Base-by-base conservation (phyloP, 2,329 filamentous ascomycete genomes). In the Pseudomassariella vexata region DNA sequence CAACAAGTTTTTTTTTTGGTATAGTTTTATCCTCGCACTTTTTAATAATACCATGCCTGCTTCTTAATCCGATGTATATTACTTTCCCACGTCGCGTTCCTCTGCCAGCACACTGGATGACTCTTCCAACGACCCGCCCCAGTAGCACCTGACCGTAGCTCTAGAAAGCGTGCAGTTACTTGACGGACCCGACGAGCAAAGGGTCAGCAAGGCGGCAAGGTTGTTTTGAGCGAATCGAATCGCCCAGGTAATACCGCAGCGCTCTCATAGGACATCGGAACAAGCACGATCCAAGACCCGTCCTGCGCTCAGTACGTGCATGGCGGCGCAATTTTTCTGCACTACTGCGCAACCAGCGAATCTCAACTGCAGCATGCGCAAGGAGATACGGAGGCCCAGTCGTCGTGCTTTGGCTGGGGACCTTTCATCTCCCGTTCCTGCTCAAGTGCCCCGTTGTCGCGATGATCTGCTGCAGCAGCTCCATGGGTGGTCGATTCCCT, bases 251-350 rank as follows among this genome's bases (percentile, higher is more conserved):
- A 38, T 50, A 30, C 45, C 41, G 49, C 50, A 39, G 47, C 31
- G 34, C 47, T 55, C 56, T 57, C 47, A 63, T 63, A 63, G 60
- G 60, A 51, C 50, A 45, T 59, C 46, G 37, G 44, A 42, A 49
- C 52, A 57, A 63, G 60, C 60, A 62, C 44, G 45, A 49, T 53
- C 56, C 50, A 52, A 57, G 52, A 54, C 49, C 45, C 45, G 46
- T 50, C 57, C n/a, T n/a, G n/a, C n/a, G n/a, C n/a, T n/a, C n/a
- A n/a, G n/a, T 58, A 53, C 56, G 47, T 49, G 56, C 56, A 63
- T 58, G 51, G 63, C 60, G 61, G 62, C 62, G 63, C 63, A 65
- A 58, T 54, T 53, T 44, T 45, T 47, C 46, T 53, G 40, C 25
- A 23, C 19, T 16, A n/a, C 40, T 47, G 50, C 42, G 46, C 42